Evolutionary conservation across 2,329 filamentous ascomycete genomes (phyloP), one percentile per base, ranked within the genome.

Genomic region (Neophaeococcomyces aloes): DNA sequence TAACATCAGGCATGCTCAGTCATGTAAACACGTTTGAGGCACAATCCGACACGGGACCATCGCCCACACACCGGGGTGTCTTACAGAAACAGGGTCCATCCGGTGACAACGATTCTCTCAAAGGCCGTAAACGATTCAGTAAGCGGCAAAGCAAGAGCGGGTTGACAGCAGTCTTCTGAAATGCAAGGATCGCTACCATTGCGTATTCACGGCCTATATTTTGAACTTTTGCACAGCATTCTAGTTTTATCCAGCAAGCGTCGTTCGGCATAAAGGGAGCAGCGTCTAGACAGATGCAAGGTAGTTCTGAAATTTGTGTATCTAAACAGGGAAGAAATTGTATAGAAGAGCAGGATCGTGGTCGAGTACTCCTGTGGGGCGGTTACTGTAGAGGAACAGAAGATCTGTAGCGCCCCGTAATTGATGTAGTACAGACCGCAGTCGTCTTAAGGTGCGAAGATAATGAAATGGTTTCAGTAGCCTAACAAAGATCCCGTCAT

Each of bases 71-170:
- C 65, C 63, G 71, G 64, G 57, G 60, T 19, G 63, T 63, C 11
- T 53, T 68, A 18, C 59, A 64, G 41, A 70, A 70, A 47, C 61
- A 64, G 39, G 61, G 63, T 42, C 53, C 61, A 57, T 51, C 54
- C 19, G 65, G 62, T 38, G 72, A 75, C 52, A 61, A 64, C 37
- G 72, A 75, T 40, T 74, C 71, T n/a, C 56, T 72, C 13, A 78
- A 76, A 59, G 72, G 72, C 38, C 69, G 71, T 53, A 79, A 78
- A 58, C 65, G 76, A 38, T 96, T 95, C 65, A 94, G 87, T 66
- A 91, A 91, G 65, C 75, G 89, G 54, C 86, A 94, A 65, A 93
- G 85, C 13, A 94, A 93, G 66, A 94, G 86, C 61, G 88, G 89
- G n/a, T 74, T 94, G 38, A 86, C 86, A 21, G 83, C 88, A 38